These are phyloP conservation scores for Aspergillus nidulans DNA, from an alignment of 495 filamentous ascomycete species.

Conservation along the genomic window DNA sequence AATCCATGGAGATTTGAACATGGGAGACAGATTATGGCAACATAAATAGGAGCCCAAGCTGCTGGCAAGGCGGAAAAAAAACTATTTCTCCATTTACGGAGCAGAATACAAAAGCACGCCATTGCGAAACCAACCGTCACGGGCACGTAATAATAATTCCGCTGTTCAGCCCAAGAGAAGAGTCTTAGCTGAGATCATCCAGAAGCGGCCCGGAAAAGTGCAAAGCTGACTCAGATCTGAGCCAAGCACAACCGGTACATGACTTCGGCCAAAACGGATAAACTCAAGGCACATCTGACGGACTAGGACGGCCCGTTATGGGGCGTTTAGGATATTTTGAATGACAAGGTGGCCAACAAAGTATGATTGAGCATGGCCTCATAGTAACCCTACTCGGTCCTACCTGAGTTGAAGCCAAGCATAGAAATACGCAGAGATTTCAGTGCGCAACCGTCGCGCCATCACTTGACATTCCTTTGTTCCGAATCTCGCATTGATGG, in stretches of 20 bases:
- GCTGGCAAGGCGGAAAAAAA: too few relatives aligned
- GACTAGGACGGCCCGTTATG: background rate
- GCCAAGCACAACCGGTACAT: background rate
- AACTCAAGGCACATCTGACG: background rate
- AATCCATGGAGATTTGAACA: too few relatives aligned
- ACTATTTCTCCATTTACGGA: too few relatives aligned
- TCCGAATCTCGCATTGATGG: background rate
- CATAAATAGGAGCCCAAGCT: too few relatives aligned
- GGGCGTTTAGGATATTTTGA: background rate
- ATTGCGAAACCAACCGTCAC: background rate
- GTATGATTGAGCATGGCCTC: background rate
- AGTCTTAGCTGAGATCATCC: background rate
- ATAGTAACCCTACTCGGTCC: background rate
- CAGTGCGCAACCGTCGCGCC: background rate
- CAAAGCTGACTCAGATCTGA: background rate
- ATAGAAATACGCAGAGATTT: background rate
- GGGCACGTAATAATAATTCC: background rate
- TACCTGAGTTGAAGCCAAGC: background rate
- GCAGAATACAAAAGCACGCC: background rate
- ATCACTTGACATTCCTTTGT: background rate
- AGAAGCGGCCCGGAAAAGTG: background rate
- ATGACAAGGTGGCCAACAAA: background rate
- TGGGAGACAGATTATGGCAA: too few relatives aligned
- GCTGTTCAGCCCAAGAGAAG: background rate
- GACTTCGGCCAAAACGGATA: background rate